Conservation (phyloP, 1,139 yeast species). For the Yamadazyma membranifaciens region DNA sequence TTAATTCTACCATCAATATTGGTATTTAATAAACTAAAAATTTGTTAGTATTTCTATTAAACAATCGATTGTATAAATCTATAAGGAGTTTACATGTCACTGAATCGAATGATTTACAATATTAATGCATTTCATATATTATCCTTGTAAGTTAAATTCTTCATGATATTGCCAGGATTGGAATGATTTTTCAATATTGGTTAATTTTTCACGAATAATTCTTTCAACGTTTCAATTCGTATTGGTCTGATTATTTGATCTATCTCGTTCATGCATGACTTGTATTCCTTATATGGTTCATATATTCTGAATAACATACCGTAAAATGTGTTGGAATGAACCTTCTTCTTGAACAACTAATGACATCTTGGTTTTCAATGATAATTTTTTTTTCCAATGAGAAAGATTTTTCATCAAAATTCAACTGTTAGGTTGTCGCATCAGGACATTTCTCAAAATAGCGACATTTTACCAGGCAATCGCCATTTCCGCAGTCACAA, state of each 20-base stretch:
- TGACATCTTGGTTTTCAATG: slow-evolving; percentile 60
- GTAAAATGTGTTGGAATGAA: slow-evolving; percentile 99
- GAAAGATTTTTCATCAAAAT: slow-evolving; percentile 9
- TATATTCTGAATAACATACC: slow-evolving; percentile 56
- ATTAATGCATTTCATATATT: background rate
- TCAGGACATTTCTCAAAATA: slow-evolving; percentile 1
- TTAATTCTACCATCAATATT: slow-evolving; percentile 99
- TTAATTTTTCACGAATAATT: background rate
- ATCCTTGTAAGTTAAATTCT: no score
- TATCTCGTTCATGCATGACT: background rate
- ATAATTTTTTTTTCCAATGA: slow-evolving; percentile 10
- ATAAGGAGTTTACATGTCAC: background rate
- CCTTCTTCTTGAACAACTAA: slow-evolving; percentile 99
- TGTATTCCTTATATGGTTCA: no score
- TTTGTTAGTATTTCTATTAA: slow-evolving; percentile 23
- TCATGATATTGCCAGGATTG: no score
- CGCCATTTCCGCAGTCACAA: slow-evolving; percentile 3
- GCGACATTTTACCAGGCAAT: background rate
- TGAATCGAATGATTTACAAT: background rate
- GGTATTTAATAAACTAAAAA: slow-evolving; percentile 93
- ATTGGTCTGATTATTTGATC: no score
- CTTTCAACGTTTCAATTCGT: no score
- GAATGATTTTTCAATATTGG: no score
- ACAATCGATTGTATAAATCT: slow-evolving; percentile 14
- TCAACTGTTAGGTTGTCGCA: background rate